Percentiles rank a stretch among this genome's conserved stretches.
These are phyloP conservation scores for Adansonia madagascariensis DNA, from an alignment of 441 rosid genomes.

Conservation along the genomic window DNA sequence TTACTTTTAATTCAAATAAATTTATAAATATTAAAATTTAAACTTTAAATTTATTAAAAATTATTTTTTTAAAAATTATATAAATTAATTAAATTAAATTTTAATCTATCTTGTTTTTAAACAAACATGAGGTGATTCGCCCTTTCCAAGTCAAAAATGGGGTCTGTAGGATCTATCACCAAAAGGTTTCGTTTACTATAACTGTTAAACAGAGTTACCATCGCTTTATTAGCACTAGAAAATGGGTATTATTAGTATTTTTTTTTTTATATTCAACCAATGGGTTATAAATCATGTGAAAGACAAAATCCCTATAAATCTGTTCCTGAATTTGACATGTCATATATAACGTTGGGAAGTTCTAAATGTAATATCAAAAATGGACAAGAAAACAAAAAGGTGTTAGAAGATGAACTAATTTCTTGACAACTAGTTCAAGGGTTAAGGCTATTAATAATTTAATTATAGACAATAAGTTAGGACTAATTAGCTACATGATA, in stretches of 20 bases:
- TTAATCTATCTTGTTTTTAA: too few species aligned
- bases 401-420: background rate
- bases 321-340: background rate
- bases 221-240: background rate
- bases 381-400: too few species aligned
- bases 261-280: background rate
- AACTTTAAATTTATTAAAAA: too few species aligned
- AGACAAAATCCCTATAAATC: constrained; percentile 9
- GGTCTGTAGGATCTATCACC: background rate
- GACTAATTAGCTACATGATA: background rate
- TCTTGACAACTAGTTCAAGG: background rate
- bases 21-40: too few species aligned
- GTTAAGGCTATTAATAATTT: background rate
- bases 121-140: too few species aligned
- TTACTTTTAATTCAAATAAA: too few species aligned
- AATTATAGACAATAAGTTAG: background rate
- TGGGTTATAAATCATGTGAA: background rate
- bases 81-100: too few species aligned
- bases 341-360: background rate
- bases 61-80: too few species aligned
- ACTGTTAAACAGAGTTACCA: background rate
- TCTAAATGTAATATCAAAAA: too few species aligned
- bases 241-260: background rate
- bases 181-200: background rate
- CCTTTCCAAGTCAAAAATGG: background rate